Evolutionary conservation across 2,329 filamentous ascomycete genomes (phyloP).

Genomic region (Aspergillus sp.): DNA sequence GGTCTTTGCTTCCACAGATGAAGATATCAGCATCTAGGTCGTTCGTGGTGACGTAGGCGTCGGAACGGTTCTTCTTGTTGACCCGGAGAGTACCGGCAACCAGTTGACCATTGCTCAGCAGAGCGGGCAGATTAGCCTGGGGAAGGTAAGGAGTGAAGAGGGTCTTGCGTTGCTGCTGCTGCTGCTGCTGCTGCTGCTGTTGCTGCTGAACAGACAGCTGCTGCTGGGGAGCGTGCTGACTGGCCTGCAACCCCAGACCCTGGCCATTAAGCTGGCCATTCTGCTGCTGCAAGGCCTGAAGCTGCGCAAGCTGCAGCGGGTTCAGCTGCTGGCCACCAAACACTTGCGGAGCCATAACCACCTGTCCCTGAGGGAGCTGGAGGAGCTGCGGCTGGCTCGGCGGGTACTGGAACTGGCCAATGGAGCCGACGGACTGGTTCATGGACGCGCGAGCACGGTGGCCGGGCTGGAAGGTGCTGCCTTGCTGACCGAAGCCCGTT

Average conservation of each 20-base stretch:
- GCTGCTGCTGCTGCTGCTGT: slow-evolving; percentile 66
- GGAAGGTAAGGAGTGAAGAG: slow-evolving; percentile 96
- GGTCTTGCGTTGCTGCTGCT: slow-evolving; percentile 91
- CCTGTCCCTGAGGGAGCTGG: slow-evolving; percentile 73
- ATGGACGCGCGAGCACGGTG: slow-evolving; percentile 81
- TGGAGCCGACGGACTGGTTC: slow-evolving; percentile 72
- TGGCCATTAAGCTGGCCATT: slow-evolving; percentile 76
- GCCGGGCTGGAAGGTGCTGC: slow-evolving; percentile 78
- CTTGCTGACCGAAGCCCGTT: slow-evolving; percentile 57
- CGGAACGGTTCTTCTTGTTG: slow-evolving; percentile 99
- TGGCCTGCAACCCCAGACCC: slow-evolving; percentile 57
- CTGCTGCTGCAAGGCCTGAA: slow-evolving; percentile 92
- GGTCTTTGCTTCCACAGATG: slow-evolving; percentile 98
- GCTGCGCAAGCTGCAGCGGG: slow-evolving; percentile 76
- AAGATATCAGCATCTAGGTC: slow-evolving; percentile 98
- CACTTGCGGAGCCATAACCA: slow-evolving; percentile 75
- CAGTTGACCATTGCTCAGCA: slow-evolving; percentile 84
- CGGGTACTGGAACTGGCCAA: slow-evolving; percentile 83
- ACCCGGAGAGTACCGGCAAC: slow-evolving; percentile 94
- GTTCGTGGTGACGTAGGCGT: slow-evolving; percentile 91
- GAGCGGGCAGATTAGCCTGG: slow-evolving; percentile 82
- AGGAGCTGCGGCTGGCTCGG: slow-evolving; percentile 72
- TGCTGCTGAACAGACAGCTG: slow-evolving; percentile 50
- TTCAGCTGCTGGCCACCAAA: slow-evolving; percentile 80
- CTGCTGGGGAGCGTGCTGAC: slow-evolving; percentile 63